Evolutionary conservation across 208 protist genomes (phyloP), one percentile per base, ranked within the genome.

Genomic region (Crithidia bombi): DNA sequence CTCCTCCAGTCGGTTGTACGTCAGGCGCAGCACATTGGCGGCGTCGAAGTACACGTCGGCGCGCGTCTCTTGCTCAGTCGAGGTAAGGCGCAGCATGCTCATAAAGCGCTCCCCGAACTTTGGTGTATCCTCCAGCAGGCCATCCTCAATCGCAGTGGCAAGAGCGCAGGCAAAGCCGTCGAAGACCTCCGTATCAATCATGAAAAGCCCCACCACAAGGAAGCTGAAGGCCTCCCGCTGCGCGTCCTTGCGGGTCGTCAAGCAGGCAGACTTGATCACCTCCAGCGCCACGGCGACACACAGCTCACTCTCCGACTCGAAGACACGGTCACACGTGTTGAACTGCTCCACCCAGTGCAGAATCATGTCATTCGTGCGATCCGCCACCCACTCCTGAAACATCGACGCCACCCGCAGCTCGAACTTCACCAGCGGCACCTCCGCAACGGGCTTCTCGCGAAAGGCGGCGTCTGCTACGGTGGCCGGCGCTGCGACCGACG

Each of bases 101-200:
- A 94, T 91, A 59, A 92, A 94, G 49, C 91, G 91, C 70, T 94
- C 87, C 30, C 80, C 79, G 81, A 93, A 94, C 84, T 91, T 92
- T 21, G 91, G 91, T 30, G 90, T 85, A 57, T 96, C 91, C 63
- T 93, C 87, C 14, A 95, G 61, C 23, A 93, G 43, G 21, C 87
- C 89, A 38, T 96, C 91, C 73, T 95, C 87, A 33, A 94, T 82
- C 15, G 91, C 91, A 5, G 74, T 64, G 7, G 80, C 82, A 15
- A 92, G 74, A 4, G 91, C 84, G 44, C 69, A 72, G 41, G 86
- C 82, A 62, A 96, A 94, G 23, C 89, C 89, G 19, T 81, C 65
- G 30, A 94, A 73, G 19, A 96, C 75, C 69, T 94, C 89, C 49
- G 86, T 79, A 59, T 95, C 91, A 21, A 74, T 78, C 39, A 96